phyloP scores from a whole-genome alignment of 2,329 filamentous ascomycete genomes.

The Penicillium sp. region DNA sequence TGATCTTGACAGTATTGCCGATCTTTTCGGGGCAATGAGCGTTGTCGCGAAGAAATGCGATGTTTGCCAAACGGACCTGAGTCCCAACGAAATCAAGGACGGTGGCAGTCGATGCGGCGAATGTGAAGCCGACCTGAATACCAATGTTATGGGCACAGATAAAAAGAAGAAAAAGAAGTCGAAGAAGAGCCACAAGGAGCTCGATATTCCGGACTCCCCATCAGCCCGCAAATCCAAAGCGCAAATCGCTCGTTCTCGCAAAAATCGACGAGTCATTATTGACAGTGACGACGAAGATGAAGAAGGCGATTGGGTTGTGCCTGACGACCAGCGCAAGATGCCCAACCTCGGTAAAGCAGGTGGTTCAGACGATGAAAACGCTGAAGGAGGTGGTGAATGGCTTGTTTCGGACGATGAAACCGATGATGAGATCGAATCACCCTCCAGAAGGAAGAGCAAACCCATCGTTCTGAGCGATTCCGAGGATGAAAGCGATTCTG shows the following conservation, averaged over 20 bases:
- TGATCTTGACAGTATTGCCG: constrained; percentile 79
- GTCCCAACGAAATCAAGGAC: constrained; percentile 53
- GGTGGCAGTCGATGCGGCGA: constrained; percentile 66
- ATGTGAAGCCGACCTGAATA: constrained; percentile 72
- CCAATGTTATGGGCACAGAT: constrained; percentile 47
- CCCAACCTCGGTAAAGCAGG: constrained; percentile 72
- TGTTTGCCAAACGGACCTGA: constrained; percentile 72
- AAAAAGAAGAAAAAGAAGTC: constrained; percentile 48
- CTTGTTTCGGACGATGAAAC: constrained; percentile 68
- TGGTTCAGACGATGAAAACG: constrained; percentile 83
- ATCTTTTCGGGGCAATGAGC: constrained; percentile 80
- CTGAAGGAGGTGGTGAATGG: constrained; percentile 80
- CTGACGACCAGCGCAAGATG: constrained; percentile 62
- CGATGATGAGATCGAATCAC: constrained; percentile 31
- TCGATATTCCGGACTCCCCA: constrained; percentile 31
- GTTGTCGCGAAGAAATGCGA: constrained; percentile 77
- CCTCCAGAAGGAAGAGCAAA: constrained; percentile 23
- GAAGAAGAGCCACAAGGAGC: constrained; percentile 46
- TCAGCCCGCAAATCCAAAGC: constrained; percentile 22
- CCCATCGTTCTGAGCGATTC: constrained; percentile 22
- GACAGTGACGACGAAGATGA: constrained; percentile 63
- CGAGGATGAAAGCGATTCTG: constrained; percentile 45
- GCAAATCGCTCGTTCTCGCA: constrained; percentile 30
- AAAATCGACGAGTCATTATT: constrained; percentile 47
- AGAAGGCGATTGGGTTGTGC: constrained; percentile 76